Conservation (phyloP, 495 filamentous ascomycete species). For the Annulohypoxylon nitens region DNA sequence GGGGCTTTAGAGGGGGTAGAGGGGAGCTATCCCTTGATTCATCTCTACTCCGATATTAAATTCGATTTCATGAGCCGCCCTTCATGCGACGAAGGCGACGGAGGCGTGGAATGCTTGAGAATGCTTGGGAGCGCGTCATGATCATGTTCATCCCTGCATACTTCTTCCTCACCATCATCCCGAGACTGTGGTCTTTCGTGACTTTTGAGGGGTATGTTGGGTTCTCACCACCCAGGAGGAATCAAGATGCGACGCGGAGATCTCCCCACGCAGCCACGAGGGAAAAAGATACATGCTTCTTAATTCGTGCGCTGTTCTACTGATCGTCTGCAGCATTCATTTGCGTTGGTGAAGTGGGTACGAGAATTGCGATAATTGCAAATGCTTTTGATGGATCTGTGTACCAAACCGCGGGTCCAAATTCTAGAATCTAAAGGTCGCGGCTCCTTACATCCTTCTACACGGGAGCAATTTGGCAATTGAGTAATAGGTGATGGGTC, state of each 20-base stretch:
- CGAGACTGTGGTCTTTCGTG: neutral
- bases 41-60: conserved; percentile 27
- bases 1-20: neutral
- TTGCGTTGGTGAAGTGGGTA: conserved; percentile 2
- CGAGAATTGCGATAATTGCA: conserved; percentile 17
- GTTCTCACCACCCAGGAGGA: neutral
- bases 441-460: conserved; percentile 23
- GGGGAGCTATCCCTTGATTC: conserved; percentile 32
- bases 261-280: conserved; percentile 1
- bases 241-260: conserved; percentile 13
- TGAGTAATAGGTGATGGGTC: neutral
- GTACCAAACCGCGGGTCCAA: conserved; percentile 24
- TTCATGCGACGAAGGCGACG: conserved; percentile 25
- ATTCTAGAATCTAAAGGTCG: conserved; percentile 32
- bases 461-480: neutral
- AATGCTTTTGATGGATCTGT: conserved; percentile 14
- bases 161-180: neutral
- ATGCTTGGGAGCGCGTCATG: conserved; percentile 25
- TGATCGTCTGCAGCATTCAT: neutral
- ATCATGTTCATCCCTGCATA: conserved; percentile 24
- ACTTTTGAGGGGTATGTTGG: neutral
- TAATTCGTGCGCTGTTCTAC: conserved; percentile 9
- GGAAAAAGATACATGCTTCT: conserved; percentile 16
- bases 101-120: conserved; percentile 32
- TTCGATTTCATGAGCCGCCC: conserved; percentile 37